These are phyloP conservation scores for Fusarium setosum DNA, from an alignment of 2,329 filamentous ascomycete species.

Conservation along the genomic window DNA sequence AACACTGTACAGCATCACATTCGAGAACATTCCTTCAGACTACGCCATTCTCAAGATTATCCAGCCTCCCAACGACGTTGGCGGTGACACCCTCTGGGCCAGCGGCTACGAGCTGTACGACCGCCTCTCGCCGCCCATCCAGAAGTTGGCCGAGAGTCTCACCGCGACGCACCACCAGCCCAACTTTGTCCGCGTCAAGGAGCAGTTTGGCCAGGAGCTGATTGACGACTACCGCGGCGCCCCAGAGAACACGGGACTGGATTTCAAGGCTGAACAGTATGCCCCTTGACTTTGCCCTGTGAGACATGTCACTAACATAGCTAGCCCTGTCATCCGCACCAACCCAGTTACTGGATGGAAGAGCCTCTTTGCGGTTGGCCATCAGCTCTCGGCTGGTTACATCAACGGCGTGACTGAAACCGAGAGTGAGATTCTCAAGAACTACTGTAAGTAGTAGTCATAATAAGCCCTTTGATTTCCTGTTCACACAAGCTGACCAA, in stretches of 20 bases:
- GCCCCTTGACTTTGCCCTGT: background rate
- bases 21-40: constrained; percentile 21
- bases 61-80: constrained; percentile 18
- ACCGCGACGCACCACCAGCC: constrained; percentile 13
- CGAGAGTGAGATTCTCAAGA: constrained; percentile 17
- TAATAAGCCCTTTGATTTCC: background rate
- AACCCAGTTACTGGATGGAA: constrained; percentile 30
- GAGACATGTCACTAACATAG: background rate
- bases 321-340: constrained; percentile 19
- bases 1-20: constrained; percentile 6
- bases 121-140: constrained; percentile 12
- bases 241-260: constrained; percentile 18
- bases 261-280: constrained; percentile 18
- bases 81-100: constrained; percentile 21
- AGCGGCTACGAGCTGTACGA: constrained; percentile 22
- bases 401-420: constrained; percentile 11
- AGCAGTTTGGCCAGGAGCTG: background rate
- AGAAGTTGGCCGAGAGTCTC: constrained; percentile 16
- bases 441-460: background rate
- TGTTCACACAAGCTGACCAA: background rate
- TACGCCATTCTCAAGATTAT: constrained; percentile 21
- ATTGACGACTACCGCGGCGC: constrained; percentile 18
- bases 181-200: background rate
- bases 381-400: constrained; percentile 7
- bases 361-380: constrained; percentile 18